Evolutionary conservation across 805 yeast species (phyloP), one percentile per base, ranked within the genome.

Genomic region (Isabelozyma rhagii): DNA sequence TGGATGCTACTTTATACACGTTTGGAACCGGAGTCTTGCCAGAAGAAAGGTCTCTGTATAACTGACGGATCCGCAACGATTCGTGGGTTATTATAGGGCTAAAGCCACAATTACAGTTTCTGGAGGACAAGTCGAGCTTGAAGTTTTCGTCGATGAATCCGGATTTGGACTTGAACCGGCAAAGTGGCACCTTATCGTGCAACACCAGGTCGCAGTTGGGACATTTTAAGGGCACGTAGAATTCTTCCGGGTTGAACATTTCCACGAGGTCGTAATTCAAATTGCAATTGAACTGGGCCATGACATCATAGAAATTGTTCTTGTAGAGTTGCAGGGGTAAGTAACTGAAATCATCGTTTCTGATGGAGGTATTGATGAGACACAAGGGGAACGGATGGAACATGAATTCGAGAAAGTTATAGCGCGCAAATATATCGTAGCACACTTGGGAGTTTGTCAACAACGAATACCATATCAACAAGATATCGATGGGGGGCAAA

Each of bases 391-490:
- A 62, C 4, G 60, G 58, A 43, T 43, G 52, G 8, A 42, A 45
- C 13, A 57, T 48, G 41, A 62, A 58, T 39, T 49, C 47, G 8
- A 51, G 28, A 28, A 60, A 54, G 40, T 53, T 39, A 43, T 55
- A 57, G 17, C 61, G 50, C 4, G 43, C 48, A 36, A 55, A 53
- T 6, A 45, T 47, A 21, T 60, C 61, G 43, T 56, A 54, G 36
- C 44, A 53, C 1, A 57, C 21, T 31, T 46, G 43, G 4, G 64
- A 61, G 34, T 61, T 59, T 46, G 60, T 51, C 38, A 60, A 42
- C 45, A 61, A 59, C 1, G 62, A 52, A 43, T 62, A 59, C 67
- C 66, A 62, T 10, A 62, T 59, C 57, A 61, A 48, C 10, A 60
- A 18, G 3, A 62, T 56, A 47, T 62, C 67, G 41, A 62, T 47